phyloP scores from a whole-genome alignment of 768 basidiomycete species.

The Suillus subluteus region DNA sequence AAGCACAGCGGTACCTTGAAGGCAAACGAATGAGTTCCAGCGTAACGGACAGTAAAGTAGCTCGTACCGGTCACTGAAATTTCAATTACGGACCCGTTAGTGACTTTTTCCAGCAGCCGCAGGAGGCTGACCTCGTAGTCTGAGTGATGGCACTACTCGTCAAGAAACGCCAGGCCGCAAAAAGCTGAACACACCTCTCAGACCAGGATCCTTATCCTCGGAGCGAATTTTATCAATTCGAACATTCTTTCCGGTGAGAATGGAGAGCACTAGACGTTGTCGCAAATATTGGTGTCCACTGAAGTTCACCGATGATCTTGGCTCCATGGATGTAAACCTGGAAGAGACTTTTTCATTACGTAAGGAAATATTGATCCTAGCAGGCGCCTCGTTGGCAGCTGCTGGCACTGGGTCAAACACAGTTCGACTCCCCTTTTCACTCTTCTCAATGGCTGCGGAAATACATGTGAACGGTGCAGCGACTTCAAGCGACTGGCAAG shows the following conservation, averaged over 20 bases:
- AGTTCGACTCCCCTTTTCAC: background rate
- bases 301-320: slow-evolving; percentile 53
- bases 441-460: slow-evolving; percentile 27
- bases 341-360: slow-evolving; percentile 22
- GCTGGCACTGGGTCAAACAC: background rate
- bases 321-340: slow-evolving; percentile 42
- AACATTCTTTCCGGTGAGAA: slow-evolving; percentile 85
- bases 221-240: slow-evolving; percentile 87
- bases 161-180: slow-evolving; percentile 4
- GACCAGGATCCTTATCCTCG: slow-evolving; percentile 92
- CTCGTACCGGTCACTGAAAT: slow-evolving; percentile 90
- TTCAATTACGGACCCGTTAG: slow-evolving; percentile 93
- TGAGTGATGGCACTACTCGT: slow-evolving; percentile 30
- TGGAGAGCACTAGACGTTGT: slow-evolving; percentile 83
- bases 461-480: slow-evolving; percentile 39
- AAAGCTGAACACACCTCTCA: slow-evolving; percentile 62
- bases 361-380: slow-evolving; percentile 17
- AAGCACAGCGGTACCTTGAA: slow-evolving; percentile 83
- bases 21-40: slow-evolving; percentile 1
- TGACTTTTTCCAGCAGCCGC: slow-evolving; percentile 84
- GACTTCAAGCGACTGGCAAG: slow-evolving; percentile 49
- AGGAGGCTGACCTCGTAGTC: slow-evolving; percentile 94
- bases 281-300: slow-evolving; percentile 85
- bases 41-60: background rate
- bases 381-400: background rate